phyloP scores from a whole-genome alignment of 768 basidiomycete genomes.

The Leccinum disarticulatum region DNA sequence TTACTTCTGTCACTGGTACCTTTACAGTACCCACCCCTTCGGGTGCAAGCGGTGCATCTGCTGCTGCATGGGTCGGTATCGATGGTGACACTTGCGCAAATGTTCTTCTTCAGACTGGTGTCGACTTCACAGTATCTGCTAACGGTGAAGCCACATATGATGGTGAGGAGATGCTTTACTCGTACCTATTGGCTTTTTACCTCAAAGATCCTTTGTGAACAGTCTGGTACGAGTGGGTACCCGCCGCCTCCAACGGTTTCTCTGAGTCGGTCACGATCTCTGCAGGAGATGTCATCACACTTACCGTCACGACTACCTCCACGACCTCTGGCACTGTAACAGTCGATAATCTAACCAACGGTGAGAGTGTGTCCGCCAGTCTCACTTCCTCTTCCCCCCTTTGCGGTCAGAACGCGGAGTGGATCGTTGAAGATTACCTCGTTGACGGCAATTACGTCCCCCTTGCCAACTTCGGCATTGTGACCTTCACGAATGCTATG shows the following conservation, averaged over 20 bases:
- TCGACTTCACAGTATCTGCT: background rate
- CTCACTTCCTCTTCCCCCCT: background rate
- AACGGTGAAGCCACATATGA: background rate
- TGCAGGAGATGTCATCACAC: slow-evolving; percentile 10
- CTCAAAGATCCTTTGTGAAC: background rate
- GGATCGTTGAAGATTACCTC: slow-evolving; percentile 10
- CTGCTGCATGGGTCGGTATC: slow-evolving; percentile 14
- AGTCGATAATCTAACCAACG: slow-evolving; percentile 4
- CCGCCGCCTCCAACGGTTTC: background rate
- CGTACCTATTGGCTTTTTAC: too few species aligned
- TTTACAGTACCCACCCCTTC: slow-evolving; percentile 6
- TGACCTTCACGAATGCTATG: slow-evolving; percentile 1
- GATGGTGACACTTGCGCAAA: slow-evolving; percentile 3
- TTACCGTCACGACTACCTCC: background rate
- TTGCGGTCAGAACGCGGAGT: slow-evolving; percentile 10
- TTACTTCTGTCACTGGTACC: slow-evolving; percentile 9
- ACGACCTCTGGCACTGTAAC: background rate
- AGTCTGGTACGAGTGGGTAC: slow-evolving; percentile 17
- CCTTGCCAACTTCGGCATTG: slow-evolving; percentile 8
- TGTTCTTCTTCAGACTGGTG: slow-evolving; percentile 10
- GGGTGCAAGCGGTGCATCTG: background rate
- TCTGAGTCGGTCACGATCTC: slow-evolving; percentile 1
- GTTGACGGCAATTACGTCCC: background rate
- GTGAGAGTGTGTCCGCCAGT: background rate
- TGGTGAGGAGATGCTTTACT: too few species aligned